Percentiles rank a stretch among this genome's conserved stretches.
These are phyloP conservation scores for Delonix regia DNA, from an alignment of 306 rosid genomes.

Conservation along the genomic window DNA sequence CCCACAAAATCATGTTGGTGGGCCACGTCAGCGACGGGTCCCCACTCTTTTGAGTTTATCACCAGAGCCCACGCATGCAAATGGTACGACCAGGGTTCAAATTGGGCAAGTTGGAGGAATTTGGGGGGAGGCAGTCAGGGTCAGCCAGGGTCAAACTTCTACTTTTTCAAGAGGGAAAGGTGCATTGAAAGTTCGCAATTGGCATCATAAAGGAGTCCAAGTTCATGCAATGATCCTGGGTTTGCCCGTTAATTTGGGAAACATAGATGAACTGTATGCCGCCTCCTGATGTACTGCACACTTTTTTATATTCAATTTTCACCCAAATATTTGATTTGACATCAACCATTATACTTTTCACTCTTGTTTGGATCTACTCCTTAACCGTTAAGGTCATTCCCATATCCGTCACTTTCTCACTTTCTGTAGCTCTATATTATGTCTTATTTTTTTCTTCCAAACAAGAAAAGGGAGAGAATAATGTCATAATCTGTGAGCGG, in stretches of 20 bases:
- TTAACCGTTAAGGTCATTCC: not conserved
- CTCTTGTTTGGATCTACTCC: not conserved
- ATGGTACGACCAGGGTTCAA: not conserved
- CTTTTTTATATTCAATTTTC: not conserved
- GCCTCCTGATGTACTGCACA: not conserved
- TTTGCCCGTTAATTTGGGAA: not conserved
- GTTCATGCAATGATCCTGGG: not conserved
- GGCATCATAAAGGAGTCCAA: not conserved
- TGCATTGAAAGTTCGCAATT: not conserved
- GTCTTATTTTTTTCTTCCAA: no score
- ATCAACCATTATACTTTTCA: not conserved
- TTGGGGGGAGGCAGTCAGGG: not conserved
- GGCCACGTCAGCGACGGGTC: not conserved
- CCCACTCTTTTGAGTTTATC: no score
- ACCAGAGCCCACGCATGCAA: no score
- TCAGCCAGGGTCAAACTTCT: not conserved
- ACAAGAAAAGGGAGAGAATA: no score
- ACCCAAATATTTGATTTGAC: not conserved
- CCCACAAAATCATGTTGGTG: slow-evolving; percentile 5
- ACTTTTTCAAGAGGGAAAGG: not conserved
- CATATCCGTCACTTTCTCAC: not conserved
- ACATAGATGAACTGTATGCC: not conserved
- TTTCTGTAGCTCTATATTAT: not conserved
- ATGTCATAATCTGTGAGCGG: not conserved
- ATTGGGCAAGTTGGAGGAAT: not conserved